Evolutionary conservation across 1,139 yeast genomes (phyloP).

Genomic region (Debaryomyces sp.): DNA sequence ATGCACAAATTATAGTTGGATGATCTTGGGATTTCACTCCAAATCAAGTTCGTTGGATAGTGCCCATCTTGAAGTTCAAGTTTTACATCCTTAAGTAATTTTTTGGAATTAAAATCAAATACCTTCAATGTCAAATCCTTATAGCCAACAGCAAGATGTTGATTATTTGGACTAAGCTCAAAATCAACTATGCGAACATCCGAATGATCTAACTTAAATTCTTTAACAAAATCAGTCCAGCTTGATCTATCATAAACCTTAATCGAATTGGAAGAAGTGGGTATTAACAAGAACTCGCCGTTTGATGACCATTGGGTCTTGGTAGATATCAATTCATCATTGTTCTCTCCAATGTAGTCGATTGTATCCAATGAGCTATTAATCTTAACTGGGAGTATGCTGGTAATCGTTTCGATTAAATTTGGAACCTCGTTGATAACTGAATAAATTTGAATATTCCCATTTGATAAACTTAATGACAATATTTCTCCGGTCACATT

Average conservation of each 20-base stretch:
- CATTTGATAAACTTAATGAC: conserved; percentile 58
- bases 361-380: conserved; percentile 40
- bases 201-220: conserved; percentile 22
- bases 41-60: conserved; percentile 22
- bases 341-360: conserved; percentile 40
- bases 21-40: conserved; percentile 19
- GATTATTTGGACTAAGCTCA: conserved; percentile 63
- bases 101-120: conserved; percentile 47
- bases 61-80: conserved; percentile 6
- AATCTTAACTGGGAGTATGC: conserved; percentile 38
- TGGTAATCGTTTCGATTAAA: conserved; percentile 43
- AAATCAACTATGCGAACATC: conserved; percentile 49
- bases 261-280: conserved; percentile 30
- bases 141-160: conserved; percentile 57
- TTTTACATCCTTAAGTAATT: conserved; percentile 3
- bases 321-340: conserved; percentile 40
- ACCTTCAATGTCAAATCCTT: conserved; percentile 51
- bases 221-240: conserved; percentile 22
- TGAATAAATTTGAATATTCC: conserved; percentile 66
- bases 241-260: conserved; percentile 39
- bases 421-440: conserved; percentile 48
- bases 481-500: conserved; percentile 61
- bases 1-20: conserved; percentile 26
- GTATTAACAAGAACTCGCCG: conserved; percentile 61
- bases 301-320: conserved; percentile 40